These are phyloP conservation scores for Musa schizocarpa DNA, from an alignment of 176 grass and related monocot genomes.

Conservation along the genomic window DNA sequence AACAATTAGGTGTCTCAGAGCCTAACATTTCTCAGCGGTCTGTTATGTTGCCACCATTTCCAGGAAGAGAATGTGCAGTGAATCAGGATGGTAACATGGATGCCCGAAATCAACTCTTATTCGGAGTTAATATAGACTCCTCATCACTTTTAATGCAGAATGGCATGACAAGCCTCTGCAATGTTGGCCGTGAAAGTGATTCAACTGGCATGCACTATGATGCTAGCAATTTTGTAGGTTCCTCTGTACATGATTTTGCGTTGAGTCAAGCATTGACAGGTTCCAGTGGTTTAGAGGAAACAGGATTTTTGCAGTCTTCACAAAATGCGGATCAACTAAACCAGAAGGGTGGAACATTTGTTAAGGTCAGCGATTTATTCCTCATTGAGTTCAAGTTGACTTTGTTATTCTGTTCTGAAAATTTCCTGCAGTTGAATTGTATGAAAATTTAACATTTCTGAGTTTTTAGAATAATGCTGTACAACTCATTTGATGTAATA, in stretches of 20 bases:
- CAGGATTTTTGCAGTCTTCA: slow-evolving; percentile 50
- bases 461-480: no score
- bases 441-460: neutral
- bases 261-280: slow-evolving; percentile 51
- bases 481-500: no score
- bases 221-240: slow-evolving; percentile 61
- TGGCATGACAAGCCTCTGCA: slow-evolving; percentile 50
- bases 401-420: neutral
- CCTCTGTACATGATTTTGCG: slow-evolving; percentile 51
- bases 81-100: slow-evolving; percentile 53
- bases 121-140: slow-evolving; percentile 67
- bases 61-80: slow-evolving; percentile 56
- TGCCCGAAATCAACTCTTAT: slow-evolving; percentile 66
- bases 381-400: neutral
- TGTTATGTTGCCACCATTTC: slow-evolving; percentile 42
- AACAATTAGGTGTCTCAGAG: slow-evolving; percentile 46
- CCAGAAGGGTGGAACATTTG: slow-evolving; percentile 50
- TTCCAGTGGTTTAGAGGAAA: slow-evolving; percentile 55
- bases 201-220: slow-evolving; percentile 48
- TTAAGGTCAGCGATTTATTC: slow-evolving; percentile 49
- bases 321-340: slow-evolving; percentile 55
- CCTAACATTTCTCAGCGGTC: slow-evolving; percentile 44
- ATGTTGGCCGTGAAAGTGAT: slow-evolving; percentile 36
- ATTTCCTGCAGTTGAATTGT: neutral
- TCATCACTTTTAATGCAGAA: slow-evolving; percentile 58